These are phyloP conservation scores for Lipomyces kockii DNA, from an alignment of 805 yeast species.

Conservation along the genomic window DNA sequence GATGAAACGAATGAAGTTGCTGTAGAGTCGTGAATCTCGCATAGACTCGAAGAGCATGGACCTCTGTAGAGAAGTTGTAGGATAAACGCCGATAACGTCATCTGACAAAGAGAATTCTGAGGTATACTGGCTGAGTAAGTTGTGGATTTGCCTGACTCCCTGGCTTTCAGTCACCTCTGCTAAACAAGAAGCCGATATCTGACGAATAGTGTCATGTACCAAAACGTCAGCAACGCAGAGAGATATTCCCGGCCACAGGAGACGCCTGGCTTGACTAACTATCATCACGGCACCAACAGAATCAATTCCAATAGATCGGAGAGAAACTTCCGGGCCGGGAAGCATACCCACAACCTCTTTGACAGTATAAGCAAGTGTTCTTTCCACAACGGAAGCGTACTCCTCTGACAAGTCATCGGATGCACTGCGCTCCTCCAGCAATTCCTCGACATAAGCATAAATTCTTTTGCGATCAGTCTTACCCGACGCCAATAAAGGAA, in stretches of 20 bases:
- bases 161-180: not conserved
- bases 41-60: conserved; percentile 23
- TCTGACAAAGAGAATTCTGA: not conserved
- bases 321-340: conserved; percentile 10
- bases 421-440: not conserved
- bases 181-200: not conserved
- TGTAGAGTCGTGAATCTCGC: conserved; percentile 22
- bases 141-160: not conserved
- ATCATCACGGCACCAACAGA: conserved; percentile 25
- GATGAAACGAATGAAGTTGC: conserved; percentile 20
- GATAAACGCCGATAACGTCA: conserved; percentile 9
- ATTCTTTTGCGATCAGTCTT: conserved; percentile 30
- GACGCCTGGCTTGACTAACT: not conserved
- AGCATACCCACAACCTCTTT: conserved; percentile 1
- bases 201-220: conserved; percentile 10
- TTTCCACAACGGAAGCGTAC: conserved; percentile 9
- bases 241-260: not conserved
- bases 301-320: conserved; percentile 27
- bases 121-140: not conserved
- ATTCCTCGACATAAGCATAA: not conserved
- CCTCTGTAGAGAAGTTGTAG: conserved; percentile 14
- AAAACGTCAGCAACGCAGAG: conserved; percentile 20
- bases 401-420: not conserved
- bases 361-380: conserved; percentile 6
- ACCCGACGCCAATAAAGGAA: conserved; percentile 38